These are phyloP conservation scores for Kurtzmaniella natalensis DNA, from an alignment of 1,139 yeast genomes.

Conservation along the genomic window DNA sequence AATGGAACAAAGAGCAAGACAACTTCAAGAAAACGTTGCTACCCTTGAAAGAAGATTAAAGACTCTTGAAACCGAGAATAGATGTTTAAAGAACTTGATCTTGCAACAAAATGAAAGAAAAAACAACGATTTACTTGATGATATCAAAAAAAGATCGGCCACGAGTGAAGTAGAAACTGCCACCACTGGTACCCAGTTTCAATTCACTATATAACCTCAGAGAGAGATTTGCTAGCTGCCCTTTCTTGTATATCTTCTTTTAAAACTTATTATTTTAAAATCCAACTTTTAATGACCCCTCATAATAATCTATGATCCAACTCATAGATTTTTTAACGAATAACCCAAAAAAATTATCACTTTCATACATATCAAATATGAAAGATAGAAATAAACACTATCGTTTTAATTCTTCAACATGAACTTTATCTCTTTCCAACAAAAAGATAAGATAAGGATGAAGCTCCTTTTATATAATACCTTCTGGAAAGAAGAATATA, in stretches of 20 bases:
- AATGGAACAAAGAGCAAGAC: constrained; percentile 57
- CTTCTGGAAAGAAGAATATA: too few relatives aligned
- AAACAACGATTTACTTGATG: constrained; percentile 36
- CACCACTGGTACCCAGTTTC: constrained; percentile 30
- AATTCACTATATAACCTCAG: constrained; percentile 21
- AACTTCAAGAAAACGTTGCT: constrained; percentile 37
- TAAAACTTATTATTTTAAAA: constrained; percentile 22
- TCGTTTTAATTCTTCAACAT: constrained; percentile 13
- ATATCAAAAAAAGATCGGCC: constrained; percentile 36
- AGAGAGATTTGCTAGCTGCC: not conserved
- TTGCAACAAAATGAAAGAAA: constrained; percentile 46
- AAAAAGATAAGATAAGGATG: too few relatives aligned
- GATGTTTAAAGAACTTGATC: constrained; percentile 51
- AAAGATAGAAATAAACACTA: constrained; percentile 5
- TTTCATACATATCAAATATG: constrained; percentile 5
- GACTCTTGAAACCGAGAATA: constrained; percentile 74
- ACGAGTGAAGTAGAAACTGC: constrained; percentile 14
- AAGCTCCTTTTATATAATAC: too few relatives aligned
- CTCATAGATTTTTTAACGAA: constrained; percentile 17
- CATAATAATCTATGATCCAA: constrained; percentile 32
- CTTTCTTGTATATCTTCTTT: too few relatives aligned
- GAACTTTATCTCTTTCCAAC: constrained; percentile 7
- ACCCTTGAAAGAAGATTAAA: constrained; percentile 41
- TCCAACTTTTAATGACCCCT: constrained; percentile 39
- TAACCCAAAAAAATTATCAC: constrained; percentile 5